Evolutionary conservation across 2,329 filamentous ascomycete genomes (phyloP), one percentile per base, ranked within the genome.

Genomic region (Nemania sp.): DNA sequence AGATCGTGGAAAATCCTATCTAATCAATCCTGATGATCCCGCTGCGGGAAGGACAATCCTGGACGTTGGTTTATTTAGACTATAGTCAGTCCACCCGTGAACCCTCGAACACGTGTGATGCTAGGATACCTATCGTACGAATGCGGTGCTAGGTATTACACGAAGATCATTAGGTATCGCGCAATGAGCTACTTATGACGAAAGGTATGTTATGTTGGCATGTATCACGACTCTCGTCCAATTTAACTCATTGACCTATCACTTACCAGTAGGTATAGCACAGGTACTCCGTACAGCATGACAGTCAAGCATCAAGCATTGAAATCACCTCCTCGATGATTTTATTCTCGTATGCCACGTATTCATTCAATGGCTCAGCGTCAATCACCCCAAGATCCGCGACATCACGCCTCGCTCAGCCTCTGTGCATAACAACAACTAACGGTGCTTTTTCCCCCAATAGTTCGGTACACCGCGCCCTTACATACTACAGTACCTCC

Each of bases 101-200:
- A 59, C 49, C 47, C 27, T 22, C 15, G 24, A 51, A 59, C 65
- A 67, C 60, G 60, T 64, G 65, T 54, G 15, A 35, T 20, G 4
- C 64, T 13, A 13, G 64, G 64, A 55, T 59, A n/a, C 6, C n/a
- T 26, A 22, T 13, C 18, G 18, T 29, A 57, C 52, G 43, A 66
- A 66, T 45, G 43, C 22, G 13, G 58, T 53, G 35, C 15, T 32
- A 58, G 41, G 41, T 13, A 54, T 27, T 43, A 5, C 52, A 49
- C 51, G 24, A 56, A 52, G 41, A 56, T 66, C 49, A 49, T 22
- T 29, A n/a, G 26, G 18, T 35, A 41, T 41, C 13, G 15, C 35
- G 29, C 29, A 32, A 32, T 32, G 29, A 32, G 8, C 29, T 4
- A 32, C 4, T 32, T 8, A 32, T 32, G 8, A 32, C 29, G 29